Conservation (phyloP, 2,329 filamentous ascomycete species). For the Cryphonectria nitschkei region DNA sequence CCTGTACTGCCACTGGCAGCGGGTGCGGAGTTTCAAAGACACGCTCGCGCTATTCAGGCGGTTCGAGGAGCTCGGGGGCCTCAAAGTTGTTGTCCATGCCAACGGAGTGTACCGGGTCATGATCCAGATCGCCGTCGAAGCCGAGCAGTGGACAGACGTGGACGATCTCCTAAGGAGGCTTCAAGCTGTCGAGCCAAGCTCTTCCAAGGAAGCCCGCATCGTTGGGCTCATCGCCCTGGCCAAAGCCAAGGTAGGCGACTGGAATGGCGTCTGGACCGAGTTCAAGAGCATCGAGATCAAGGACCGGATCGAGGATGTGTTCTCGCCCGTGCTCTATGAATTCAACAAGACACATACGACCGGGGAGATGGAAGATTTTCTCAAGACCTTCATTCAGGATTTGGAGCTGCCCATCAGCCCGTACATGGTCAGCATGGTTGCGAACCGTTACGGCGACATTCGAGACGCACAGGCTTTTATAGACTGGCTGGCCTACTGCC, state of each 20-base stretch:
- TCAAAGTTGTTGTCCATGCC: constrained; percentile 37
- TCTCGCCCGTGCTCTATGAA: constrained; percentile 45
- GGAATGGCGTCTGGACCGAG: constrained; percentile 42
- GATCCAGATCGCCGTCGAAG: constrained; percentile 45
- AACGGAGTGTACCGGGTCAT: constrained; percentile 44
- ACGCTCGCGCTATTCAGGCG: constrained; percentile 35
- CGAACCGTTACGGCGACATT: constrained; percentile 46
- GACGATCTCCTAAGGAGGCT: constrained; percentile 37
- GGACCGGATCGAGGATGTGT: constrained; percentile 36
- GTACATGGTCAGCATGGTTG: constrained; percentile 46
- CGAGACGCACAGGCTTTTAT: constrained; percentile 45
- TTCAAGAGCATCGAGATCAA: constrained; percentile 39
- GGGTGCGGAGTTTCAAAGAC: constrained; percentile 34
- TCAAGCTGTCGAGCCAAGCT: constrained; percentile 33
- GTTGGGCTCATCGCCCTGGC: constrained; percentile 42
- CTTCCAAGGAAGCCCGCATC: constrained; percentile 40
- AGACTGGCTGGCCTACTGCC: constrained; percentile 47
- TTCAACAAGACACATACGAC: constrained; percentile 44
- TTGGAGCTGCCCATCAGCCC: constrained; percentile 42
- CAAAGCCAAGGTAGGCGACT: constrained; percentile 46
- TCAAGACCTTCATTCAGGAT: constrained; percentile 41
- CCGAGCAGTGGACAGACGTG: constrained; percentile 39
- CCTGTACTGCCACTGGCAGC: constrained; percentile 42
- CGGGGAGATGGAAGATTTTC: constrained; percentile 45
- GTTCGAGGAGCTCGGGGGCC: constrained; percentile 30